Evolutionary conservation across 495 filamentous ascomycete genomes (phyloP).

Genomic region (Penicillium robsamsonii): DNA sequence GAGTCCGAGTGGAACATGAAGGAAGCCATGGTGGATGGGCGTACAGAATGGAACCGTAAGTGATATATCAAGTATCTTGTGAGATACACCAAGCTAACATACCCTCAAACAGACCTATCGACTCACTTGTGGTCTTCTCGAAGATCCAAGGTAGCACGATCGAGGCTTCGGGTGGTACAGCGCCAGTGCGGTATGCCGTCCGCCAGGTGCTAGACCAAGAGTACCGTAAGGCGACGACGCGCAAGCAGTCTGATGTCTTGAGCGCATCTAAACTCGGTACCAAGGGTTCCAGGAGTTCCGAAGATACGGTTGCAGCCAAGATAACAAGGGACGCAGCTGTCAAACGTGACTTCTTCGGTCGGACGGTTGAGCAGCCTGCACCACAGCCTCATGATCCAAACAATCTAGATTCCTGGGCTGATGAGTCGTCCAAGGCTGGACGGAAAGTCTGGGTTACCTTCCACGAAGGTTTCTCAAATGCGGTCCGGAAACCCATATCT

Average conservation of each 20-base stretch:
- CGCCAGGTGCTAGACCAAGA: slow-evolving; percentile 91
- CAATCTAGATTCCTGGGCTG: slow-evolving; percentile 22
- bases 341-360: slow-evolving; percentile 90
- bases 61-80: slow-evolving; percentile 17
- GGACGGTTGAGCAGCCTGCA: slow-evolving; percentile 54
- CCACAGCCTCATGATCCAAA: slow-evolving; percentile 26
- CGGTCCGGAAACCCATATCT: slow-evolving; percentile 87
- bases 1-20: slow-evolving; percentile 71
- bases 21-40: slow-evolving; percentile 64
- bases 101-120: slow-evolving; percentile 56
- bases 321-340: slow-evolving; percentile 37
- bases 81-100: slow-evolving; percentile 27
- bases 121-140: slow-evolving; percentile 56
- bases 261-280: slow-evolving; percentile 42
- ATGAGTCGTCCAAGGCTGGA: slow-evolving; percentile 42
- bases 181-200: slow-evolving; percentile 80
- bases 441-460: slow-evolving; percentile 87
- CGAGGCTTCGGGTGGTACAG: slow-evolving; percentile 41
- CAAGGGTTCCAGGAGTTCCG: slow-evolving; percentile 30
- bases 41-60: slow-evolving; percentile 93
- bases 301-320: slow-evolving; percentile 19
- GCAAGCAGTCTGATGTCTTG: slow-evolving; percentile 58
- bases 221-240: slow-evolving; percentile 63
- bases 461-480: slow-evolving; percentile 95
- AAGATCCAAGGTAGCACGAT: slow-evolving; percentile 29